phyloP scores from a whole-genome alignment of 139 green algal species.

The Spirogloea muscicola region DNA sequence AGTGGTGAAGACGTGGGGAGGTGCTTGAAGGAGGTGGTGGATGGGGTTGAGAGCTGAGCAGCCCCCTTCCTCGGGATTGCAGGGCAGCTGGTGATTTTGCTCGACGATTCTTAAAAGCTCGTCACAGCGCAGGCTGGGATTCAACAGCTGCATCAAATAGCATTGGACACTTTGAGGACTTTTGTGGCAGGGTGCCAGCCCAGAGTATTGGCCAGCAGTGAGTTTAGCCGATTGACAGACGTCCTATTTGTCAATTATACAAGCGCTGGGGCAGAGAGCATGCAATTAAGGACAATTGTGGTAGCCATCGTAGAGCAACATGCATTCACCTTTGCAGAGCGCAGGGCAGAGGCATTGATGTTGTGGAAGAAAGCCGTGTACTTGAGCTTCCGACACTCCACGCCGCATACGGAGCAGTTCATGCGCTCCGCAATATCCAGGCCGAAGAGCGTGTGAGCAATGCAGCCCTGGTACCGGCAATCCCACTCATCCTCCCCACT shows the following conservation, averaged over 20 bases:
- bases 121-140: not conserved
- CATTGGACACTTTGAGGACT: too few relatives aligned
- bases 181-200: too few relatives aligned
- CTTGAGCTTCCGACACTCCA: slow-evolving; percentile 12
- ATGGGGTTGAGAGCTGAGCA: not conserved
- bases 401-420: slow-evolving; percentile 14
- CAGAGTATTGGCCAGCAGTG: too few relatives aligned
- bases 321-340: slow-evolving; percentile 6
- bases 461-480: not conserved
- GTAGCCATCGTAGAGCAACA: not conserved
- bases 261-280: not conserved
- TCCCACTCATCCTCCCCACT: not conserved
- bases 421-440: slow-evolving; percentile 35
- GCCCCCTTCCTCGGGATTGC: slow-evolving; percentile 8
- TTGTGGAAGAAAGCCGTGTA: slow-evolving; percentile 43
- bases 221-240: too few relatives aligned
- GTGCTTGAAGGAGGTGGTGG: not conserved
- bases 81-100: slow-evolving; percentile 6
- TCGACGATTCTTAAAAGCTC: not conserved
- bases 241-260: too few relatives aligned
- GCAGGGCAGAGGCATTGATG: slow-evolving; percentile 18
- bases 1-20: slow-evolving; percentile 7
- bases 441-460: slow-evolving; percentile 33
- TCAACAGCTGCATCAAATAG: not conserved
- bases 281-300: not conserved